These are phyloP conservation scores for Usnea hakonensis DNA, from an alignment of 495 filamentous ascomycete genomes.

Conservation along the genomic window DNA sequence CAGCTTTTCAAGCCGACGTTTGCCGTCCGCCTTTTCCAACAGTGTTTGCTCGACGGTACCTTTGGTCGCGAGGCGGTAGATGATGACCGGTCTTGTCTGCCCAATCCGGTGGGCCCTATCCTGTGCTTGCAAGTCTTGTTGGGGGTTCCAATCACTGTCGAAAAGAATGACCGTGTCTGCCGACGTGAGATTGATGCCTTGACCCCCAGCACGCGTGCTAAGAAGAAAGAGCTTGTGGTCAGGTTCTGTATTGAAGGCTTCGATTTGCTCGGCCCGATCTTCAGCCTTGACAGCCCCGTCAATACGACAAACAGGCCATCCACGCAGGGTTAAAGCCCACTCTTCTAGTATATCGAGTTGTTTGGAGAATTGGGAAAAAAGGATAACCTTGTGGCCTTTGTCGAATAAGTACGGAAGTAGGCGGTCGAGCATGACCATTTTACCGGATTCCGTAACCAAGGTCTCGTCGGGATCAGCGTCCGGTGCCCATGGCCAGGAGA, in stretches of 20 bases:
- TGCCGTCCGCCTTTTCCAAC: slow-evolving; percentile 81
- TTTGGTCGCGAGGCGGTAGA: slow-evolving; percentile 92
- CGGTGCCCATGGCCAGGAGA: slow-evolving; percentile 79
- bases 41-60: slow-evolving; percentile 87
- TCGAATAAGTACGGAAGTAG: slow-evolving; percentile 69
- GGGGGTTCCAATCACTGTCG: slow-evolving; percentile 93
- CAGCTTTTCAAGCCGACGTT: slow-evolving; percentile 87
- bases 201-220: slow-evolving; percentile 83
- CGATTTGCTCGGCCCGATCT: slow-evolving; percentile 76
- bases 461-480: slow-evolving; percentile 57
- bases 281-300: slow-evolving; percentile 79
- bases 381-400: slow-evolving; percentile 79
- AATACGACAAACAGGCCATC: slow-evolving; percentile 80
- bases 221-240: slow-evolving; percentile 75
- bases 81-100: slow-evolving; percentile 81
- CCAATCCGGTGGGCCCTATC: slow-evolving; percentile 93
- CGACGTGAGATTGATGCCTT: slow-evolving; percentile 80
- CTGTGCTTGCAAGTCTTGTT: slow-evolving; percentile 93
- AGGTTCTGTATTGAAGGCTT: slow-evolving; percentile 69
- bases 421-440: slow-evolving; percentile 89
- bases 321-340: slow-evolving; percentile 63
- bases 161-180: slow-evolving; percentile 71
- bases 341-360: slow-evolving; percentile 86
- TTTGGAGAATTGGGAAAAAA: slow-evolving; percentile 94
- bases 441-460: slow-evolving; percentile 78